Conservation (phyloP, 2,329 filamentous ascomycete genomes). For the Pseudogymnoascus sp. region DNA sequence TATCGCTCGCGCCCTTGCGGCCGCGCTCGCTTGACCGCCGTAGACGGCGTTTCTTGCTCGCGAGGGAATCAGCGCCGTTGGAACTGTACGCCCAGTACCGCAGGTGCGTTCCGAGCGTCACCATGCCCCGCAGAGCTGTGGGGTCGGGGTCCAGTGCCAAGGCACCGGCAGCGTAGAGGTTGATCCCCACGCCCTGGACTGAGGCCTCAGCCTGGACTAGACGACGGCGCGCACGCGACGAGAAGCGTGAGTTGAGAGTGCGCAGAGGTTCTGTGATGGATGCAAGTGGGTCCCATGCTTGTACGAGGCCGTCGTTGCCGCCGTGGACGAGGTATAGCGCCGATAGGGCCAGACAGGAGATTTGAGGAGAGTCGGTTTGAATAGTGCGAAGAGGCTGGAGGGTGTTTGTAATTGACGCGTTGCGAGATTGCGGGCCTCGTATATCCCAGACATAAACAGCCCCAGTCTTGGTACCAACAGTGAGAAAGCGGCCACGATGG, state of each 20-base stretch:
- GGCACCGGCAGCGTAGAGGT: slow-evolving; percentile 74
- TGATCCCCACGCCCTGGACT: slow-evolving; percentile 61
- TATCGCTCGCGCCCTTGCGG: slow-evolving; percentile 50
- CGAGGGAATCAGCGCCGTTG: slow-evolving; percentile 63
- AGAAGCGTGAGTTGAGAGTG: slow-evolving; percentile 80
- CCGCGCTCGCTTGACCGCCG: slow-evolving; percentile 57
- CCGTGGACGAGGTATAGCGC: slow-evolving; percentile 87
- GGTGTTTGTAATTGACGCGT: slow-evolving; percentile 47
- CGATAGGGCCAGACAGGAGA: slow-evolving; percentile 76
- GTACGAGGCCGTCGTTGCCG: slow-evolving; percentile 88
- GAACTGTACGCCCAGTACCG: slow-evolving; percentile 94
- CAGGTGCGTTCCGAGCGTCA: slow-evolving; percentile 79
- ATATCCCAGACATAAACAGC: slow-evolving; percentile 80
- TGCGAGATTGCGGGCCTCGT: slow-evolving; percentile 53
- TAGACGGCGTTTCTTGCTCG: slow-evolving; percentile 70
- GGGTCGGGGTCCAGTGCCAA: slow-evolving; percentile 84
- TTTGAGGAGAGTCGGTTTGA: slow-evolving; percentile 81
- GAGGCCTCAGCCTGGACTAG: slow-evolving; percentile 61
- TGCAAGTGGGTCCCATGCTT: slow-evolving; percentile 92
- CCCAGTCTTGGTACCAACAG: slow-evolving; percentile 72
- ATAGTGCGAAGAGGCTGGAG: slow-evolving; percentile 73
- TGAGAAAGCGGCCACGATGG: slow-evolving; percentile 72
- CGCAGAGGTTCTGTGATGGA: slow-evolving; percentile 72
- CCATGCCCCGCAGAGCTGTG: slow-evolving; percentile 75
- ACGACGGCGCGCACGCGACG: slow-evolving; percentile 73